These are phyloP conservation scores for Berkeleyomyces rouxiae DNA, from an alignment of 2,329 filamentous ascomycete genomes.

Conservation along the genomic window DNA sequence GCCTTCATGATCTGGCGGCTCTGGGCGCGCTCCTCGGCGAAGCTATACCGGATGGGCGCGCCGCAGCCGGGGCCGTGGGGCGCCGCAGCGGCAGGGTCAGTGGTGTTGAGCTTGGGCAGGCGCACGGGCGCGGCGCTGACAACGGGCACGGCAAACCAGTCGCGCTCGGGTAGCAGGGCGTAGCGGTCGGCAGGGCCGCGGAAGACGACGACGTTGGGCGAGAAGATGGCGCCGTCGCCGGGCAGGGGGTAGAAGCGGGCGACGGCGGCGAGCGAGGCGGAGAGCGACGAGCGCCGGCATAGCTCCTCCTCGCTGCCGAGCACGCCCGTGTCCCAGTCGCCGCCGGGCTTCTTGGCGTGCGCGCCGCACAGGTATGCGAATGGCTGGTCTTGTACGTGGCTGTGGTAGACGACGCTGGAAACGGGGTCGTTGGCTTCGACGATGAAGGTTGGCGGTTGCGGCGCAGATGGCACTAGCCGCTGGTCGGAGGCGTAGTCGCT, in stretches of 20 bases:
- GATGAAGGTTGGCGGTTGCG: conserved; percentile 28
- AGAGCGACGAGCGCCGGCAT: conserved; percentile 57
- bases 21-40: conserved; percentile 52
- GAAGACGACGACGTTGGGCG: conserved; percentile 54
- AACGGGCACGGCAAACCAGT: conserved; percentile 47
- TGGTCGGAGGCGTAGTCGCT: conserved; percentile 29
- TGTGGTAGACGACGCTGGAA: conserved; percentile 42
- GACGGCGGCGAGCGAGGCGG: conserved; percentile 44
- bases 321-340: conserved; percentile 58
- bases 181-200: conserved; percentile 53
- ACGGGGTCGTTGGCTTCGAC: conserved; percentile 43
- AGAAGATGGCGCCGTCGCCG: conserved; percentile 51
- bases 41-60: conserved; percentile 43
- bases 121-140: conserved; percentile 56
- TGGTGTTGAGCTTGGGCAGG: conserved; percentile 45
- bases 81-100: conserved; percentile 27
- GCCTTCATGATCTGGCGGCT: conserved; percentile 58
- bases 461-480: conserved; percentile 19
- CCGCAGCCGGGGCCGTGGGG: conserved; percentile 26
- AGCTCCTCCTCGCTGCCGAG: conserved; percentile 45
- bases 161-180: conserved; percentile 33
- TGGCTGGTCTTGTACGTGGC: conserved; percentile 24
- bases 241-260: conserved; percentile 51
- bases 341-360: conserved; percentile 59
- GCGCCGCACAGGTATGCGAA: conserved; percentile 57